Evolutionary conservation across 768 basidiomycete species (phyloP).

Genomic region (Rhodotorula graminis): DNA sequence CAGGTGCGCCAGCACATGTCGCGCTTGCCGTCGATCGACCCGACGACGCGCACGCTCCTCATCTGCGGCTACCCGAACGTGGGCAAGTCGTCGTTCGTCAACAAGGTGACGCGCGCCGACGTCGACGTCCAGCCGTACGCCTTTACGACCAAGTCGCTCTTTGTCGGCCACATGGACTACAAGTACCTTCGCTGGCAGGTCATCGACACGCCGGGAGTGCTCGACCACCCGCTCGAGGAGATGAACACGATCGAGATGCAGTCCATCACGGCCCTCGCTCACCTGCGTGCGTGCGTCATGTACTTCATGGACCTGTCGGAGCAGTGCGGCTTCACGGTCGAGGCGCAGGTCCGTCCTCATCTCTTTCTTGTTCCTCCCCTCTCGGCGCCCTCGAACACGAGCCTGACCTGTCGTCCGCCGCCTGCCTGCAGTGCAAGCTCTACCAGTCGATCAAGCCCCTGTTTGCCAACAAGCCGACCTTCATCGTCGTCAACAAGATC

Average conservation of each 20-base stretch:
- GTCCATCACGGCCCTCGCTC: slow-evolving; percentile 94
- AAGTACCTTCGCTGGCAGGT: slow-evolving; percentile 99
- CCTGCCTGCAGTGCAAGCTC: slow-evolving; percentile 71
- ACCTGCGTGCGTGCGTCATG: slow-evolving; percentile 84
- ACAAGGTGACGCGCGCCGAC: slow-evolving; percentile 98
- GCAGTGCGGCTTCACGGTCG: slow-evolving; percentile 95
- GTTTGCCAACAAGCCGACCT: slow-evolving; percentile 78
- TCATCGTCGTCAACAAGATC: slow-evolving; percentile 97
- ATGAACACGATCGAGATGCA: slow-evolving; percentile 99
- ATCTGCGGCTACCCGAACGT: slow-evolving; percentile 99
- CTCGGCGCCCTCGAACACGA: not conserved
- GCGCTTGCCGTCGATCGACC: slow-evolving; percentile 95
- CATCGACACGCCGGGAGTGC: slow-evolving; percentile 95
- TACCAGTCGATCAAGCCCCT: slow-evolving; percentile 99
- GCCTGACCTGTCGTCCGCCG: not conserved
- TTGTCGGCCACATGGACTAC: slow-evolving; percentile 97
- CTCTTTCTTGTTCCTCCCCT: not conserved
- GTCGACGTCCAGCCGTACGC: slow-evolving; percentile 99
- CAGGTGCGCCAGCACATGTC: slow-evolving; percentile 99
- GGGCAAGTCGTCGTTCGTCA: slow-evolving; percentile 98
- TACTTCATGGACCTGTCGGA: slow-evolving; percentile 99
- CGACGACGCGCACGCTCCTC: slow-evolving; percentile 92
- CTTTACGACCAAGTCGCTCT: slow-evolving; percentile 97
- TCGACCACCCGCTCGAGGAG: slow-evolving; percentile 96
- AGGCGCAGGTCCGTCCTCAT: slow-evolving; percentile 76